A percentile compares a stretch with the other conserved stretches of the same genome.
These are phyloP conservation scores for Mycosphaerella arachidis DNA, from an alignment of 2,329 filamentous ascomycete species.

Conservation along the genomic window DNA sequence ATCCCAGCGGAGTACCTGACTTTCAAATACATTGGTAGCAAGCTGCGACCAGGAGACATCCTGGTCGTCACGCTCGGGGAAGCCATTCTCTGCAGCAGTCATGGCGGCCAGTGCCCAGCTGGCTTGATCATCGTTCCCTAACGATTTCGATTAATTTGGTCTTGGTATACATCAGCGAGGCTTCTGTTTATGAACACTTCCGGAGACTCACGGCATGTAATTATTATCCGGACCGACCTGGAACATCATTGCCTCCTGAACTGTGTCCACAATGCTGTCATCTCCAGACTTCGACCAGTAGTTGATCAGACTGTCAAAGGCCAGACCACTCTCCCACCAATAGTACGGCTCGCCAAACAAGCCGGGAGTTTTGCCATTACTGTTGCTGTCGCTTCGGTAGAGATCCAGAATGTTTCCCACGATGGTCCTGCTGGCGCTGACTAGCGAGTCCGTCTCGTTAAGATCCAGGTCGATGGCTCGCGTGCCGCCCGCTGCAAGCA, in stretches of 20 bases:
- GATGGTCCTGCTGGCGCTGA: constrained; percentile 14
- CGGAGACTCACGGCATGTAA: constrained; percentile 50
- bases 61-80: constrained; percentile 44
- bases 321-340: constrained; percentile 63
- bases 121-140: constrained; percentile 55
- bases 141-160: constrained; percentile 27
- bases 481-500: constrained; percentile 5
- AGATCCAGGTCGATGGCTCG: constrained; percentile 16
- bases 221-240: constrained; percentile 58
- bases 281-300: constrained; percentile 66
- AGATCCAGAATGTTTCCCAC: constrained; percentile 17
- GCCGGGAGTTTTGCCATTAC: constrained; percentile 18
- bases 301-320: constrained; percentile 65
- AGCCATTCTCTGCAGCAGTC: constrained; percentile 71
- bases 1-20: constrained; percentile 69
- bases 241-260: constrained; percentile 56
- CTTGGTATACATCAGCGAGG: not conserved
- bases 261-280: constrained; percentile 55
- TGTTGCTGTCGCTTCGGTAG: constrained; percentile 14
- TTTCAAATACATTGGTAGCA: constrained; percentile 69
- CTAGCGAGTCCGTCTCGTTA: constrained; percentile 10
- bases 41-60: constrained; percentile 61
- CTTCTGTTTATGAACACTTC: not conserved
- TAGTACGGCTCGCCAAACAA: constrained; percentile 34
- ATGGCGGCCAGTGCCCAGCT: constrained; percentile 81